Base-by-base conservation (phyloP, 1,284 basidiomycete genomes). In the Boletellus deceptivus region DNA sequence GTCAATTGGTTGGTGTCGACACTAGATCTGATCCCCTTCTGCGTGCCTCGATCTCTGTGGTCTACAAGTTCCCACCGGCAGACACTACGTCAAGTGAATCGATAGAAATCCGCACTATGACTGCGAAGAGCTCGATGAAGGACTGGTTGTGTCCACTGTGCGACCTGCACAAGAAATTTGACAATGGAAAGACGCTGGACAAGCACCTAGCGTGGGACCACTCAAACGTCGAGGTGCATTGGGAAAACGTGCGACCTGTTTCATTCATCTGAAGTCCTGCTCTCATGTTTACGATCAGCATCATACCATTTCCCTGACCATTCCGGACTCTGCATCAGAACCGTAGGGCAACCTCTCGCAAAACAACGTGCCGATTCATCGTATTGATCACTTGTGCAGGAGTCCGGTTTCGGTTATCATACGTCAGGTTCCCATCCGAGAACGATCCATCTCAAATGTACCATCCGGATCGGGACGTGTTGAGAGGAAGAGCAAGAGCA, bases 111-210 rank as follows among this genome's bases (percentile, higher is more conserved):
- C 46, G 33, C 10, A n/a, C 41, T 10, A 39, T 34, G 17, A 46
- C 37, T 14, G 44, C 51, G 39, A 59, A 33, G 41, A 60, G 55
- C 31, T 57, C 48, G n/a, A 61, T 69, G 58, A 53, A 53, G 16
- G 55, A 65, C 3, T 85, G 82, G 78, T 49, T 64, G 31, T 89
- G 86, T 59, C 86, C 86, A 0, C 54, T 89, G 16, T 89, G 86
- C 60, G 70, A 75, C 41, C 58, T 84, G 4, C 74, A 82, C 43
- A 72, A 72, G 6, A 56, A 52, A 0, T 80, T 89, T 44, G 51
- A 60, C 6, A 81, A 75, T 13, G 70, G 68, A 22, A 72, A 69
- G 17, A 76, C 82, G 70, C 66, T 89, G 1, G 62, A 68, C 29
- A 73, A 65, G 24, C 86, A 89, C 62, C 55, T 89, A 13, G 55